These are phyloP conservation scores for Raphanus hybrid DNA, from an alignment of 441 rosid genomes.

Conservation along the genomic window DNA sequence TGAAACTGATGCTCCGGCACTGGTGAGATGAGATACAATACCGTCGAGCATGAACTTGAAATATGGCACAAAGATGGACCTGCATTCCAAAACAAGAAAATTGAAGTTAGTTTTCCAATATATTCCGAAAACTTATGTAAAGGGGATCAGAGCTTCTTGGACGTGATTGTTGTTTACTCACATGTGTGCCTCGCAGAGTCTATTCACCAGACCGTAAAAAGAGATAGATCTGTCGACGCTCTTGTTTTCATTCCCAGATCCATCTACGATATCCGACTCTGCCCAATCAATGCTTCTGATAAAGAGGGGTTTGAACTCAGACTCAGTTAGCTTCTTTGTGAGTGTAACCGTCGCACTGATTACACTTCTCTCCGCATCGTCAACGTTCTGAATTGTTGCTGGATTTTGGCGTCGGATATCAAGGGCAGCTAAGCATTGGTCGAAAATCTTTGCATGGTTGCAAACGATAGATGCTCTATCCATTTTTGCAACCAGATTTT, in stretches of 20 bases:
- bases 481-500: conserved; percentile 66
- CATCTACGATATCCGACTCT: conserved; percentile 66
- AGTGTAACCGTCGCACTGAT: conserved; percentile 63
- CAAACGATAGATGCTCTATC: conserved; percentile 76
- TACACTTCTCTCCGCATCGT: conserved; percentile 74
- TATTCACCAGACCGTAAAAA: conserved; percentile 77
- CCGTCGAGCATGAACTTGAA: conserved; percentile 81
- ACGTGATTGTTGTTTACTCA: conserved; percentile 44
- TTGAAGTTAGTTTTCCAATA: conserved; percentile 14
- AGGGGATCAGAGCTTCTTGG: not conserved
- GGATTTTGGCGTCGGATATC: conserved; percentile 86
- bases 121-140: conserved; percentile 18
- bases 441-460: conserved; percentile 73
- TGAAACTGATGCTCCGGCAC: conserved; percentile 46
- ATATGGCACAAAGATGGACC: conserved; percentile 94
- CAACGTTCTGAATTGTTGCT: conserved; percentile 60
- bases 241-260: conserved; percentile 44
- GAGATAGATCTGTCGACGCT: conserved; percentile 75
- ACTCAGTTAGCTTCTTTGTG: conserved; percentile 95
- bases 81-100: conserved; percentile 46
- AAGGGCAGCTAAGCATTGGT: conserved; percentile 82
- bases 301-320: conserved; percentile 94
- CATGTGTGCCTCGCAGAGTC: conserved; percentile 90
- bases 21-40: conserved; percentile 68
- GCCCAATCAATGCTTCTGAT: conserved; percentile 87